Percentiles rank a stretch among this genome's conserved stretches.
phyloP scores from a whole-genome alignment of 2,329 filamentous ascomycete genomes.

The Pleoardoris graminearum region DNA sequence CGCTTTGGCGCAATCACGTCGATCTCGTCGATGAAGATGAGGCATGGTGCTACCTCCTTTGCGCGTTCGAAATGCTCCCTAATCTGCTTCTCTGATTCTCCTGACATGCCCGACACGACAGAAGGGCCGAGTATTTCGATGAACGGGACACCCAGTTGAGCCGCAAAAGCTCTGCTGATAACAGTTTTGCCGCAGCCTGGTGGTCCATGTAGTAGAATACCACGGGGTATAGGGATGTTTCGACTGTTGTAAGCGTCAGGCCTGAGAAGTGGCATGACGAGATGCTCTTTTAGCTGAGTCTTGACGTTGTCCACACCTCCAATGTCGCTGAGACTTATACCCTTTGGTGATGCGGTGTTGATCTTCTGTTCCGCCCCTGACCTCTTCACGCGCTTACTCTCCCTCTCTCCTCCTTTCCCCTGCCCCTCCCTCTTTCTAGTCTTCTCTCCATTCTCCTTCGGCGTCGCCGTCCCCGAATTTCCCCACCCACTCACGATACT shows the following conservation, averaged over 20 bases:
- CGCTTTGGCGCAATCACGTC: conserved; percentile 88
- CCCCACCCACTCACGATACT: conserved; percentile 65
- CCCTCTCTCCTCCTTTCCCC: conserved; percentile 64
- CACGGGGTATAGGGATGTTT: conserved; percentile 70
- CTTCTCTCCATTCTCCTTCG: conserved; percentile 35
- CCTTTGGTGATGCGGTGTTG: conserved; percentile 67
- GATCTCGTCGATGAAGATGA: conserved; percentile 91
- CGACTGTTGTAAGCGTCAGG: conserved; percentile 68
- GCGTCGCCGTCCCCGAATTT: conserved; percentile 30
- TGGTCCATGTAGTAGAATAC: conserved; percentile 78
- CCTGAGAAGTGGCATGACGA: conserved; percentile 72
- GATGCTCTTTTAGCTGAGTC: conserved; percentile 67
- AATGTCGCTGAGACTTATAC: conserved; percentile 70
- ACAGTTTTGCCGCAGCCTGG: conserved; percentile 87
- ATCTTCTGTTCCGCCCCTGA: conserved; percentile 50
- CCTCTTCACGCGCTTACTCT: conserved; percentile 65
- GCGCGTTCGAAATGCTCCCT: conserved; percentile 87
- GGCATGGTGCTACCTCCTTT: conserved; percentile 79
- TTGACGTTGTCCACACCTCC: conserved; percentile 77
- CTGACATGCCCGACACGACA: conserved; percentile 83
- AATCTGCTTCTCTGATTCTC: conserved; percentile 85
- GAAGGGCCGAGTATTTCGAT: conserved; percentile 81
- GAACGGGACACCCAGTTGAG: conserved; percentile 74
- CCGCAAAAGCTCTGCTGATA: conserved; percentile 78
- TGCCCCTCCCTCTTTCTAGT: conserved; percentile 49